phyloP scores from a whole-genome alignment of 2,329 filamentous ascomycete genomes.

The Purpureocillium lavendulum region DNA sequence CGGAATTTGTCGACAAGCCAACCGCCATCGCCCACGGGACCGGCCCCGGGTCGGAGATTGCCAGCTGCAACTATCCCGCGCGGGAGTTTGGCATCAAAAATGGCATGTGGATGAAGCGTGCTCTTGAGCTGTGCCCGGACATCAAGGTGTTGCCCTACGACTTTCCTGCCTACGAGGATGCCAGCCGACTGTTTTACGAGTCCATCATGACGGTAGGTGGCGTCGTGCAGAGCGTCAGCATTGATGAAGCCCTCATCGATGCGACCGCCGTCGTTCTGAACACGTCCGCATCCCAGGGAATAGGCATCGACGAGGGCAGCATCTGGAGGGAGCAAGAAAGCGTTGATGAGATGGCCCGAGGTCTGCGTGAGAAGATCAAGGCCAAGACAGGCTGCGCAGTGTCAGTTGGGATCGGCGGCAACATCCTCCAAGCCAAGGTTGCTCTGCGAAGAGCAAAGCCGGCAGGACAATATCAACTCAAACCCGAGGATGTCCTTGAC shows the following conservation, averaged over 20 bases:
- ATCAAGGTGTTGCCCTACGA: conserved; percentile 92
- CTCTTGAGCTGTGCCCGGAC: conserved; percentile 72
- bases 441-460: conserved; percentile 89
- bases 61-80: conserved; percentile 93
- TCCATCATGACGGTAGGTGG: conserved; percentile 73
- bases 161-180: conserved; percentile 88
- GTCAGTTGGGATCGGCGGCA: conserved; percentile 85
- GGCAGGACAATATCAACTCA: conserved; percentile 83
- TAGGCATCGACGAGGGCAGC: conserved; percentile 55
- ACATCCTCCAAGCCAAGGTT: conserved; percentile 85
- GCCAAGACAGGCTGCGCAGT: conserved; percentile 74
- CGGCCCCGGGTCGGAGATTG: conserved; percentile 85
- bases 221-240: conserved; percentile 88
- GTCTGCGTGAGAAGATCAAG: conserved; percentile 62
- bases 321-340: conserved; percentile 71
- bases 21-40: conserved; percentile 82
- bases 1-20: conserved; percentile 70
- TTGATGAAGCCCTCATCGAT: conserved; percentile 90
- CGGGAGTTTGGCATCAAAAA: conserved; percentile 84
- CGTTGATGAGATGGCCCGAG: conserved; percentile 59
- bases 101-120: conserved; percentile 98
- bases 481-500: conserved; percentile 67
- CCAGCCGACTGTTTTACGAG: conserved; percentile 81
- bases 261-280: conserved; percentile 62
- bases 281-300: conserved; percentile 57